Evolutionary conservation across 164 flowering plant genomes (phyloP), one percentile per base, ranked within the genome.

Genomic region (Vitis rupestris): DNA sequence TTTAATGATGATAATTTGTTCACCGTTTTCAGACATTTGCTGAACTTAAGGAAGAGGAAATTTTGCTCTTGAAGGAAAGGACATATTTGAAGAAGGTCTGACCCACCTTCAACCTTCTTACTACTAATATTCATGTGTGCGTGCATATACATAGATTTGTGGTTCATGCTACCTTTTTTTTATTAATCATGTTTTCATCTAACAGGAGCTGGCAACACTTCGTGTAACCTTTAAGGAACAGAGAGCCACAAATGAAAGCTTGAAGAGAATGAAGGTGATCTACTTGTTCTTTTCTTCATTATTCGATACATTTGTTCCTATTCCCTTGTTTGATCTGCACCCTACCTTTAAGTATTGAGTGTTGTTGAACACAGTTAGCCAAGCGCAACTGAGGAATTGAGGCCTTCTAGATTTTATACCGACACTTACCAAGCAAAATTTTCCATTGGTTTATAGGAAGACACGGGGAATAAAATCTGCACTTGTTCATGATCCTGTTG

Each of bases 241-340:
- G 50, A 81, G 68, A 61, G 74, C 64, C 14, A 72, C 64, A 65
- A 88, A 86, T 49, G 80, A 77, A 70, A 81, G 64, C 55, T 75
- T 86, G 79, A 88, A 88, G 76, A 83, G 80, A 74, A 70, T 81
- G 63, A 88, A 88, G 90, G 92, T 86, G 67, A 70, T 11, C 8
- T 13, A 23, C 2, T 11, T 50, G 14, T 51, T 44, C 59, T 53
- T 60, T 51, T 44, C 59, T 53, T 60, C 61, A 17, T 67, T 52
- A 30, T 31, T 10, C 7, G 14, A 31, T 50, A 29, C 49, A 11
- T 10, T 52, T 49, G 3, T 17, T 7, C 3, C 19, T 44, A 10
- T 59, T 13, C 9, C 44, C 17, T 44, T 52, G 13, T 44, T 11
- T 1, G 30, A 15, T 37, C 10, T 64, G 14, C 50, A 23, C 27